phyloP scores from a whole-genome alignment of 805 yeast genomes.

The Hanseniaspora nectarophila region DNA sequence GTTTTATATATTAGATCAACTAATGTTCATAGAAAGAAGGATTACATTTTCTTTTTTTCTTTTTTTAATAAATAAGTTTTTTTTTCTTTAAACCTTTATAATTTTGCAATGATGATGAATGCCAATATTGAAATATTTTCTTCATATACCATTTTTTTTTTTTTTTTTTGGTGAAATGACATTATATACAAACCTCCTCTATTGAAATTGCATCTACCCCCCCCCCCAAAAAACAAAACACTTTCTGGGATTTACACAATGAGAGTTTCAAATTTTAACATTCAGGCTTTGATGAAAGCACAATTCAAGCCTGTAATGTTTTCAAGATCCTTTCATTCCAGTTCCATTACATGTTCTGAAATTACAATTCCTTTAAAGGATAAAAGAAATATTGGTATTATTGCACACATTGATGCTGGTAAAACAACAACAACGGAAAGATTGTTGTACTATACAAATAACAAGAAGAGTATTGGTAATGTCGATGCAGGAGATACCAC shows the following conservation, averaged over 20 bases:
- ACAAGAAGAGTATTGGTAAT: conserved; percentile 69
- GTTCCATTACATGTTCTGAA: not conserved
- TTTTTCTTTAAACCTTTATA: not conserved
- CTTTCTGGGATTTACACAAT: not conserved
- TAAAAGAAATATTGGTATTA: conserved; percentile 82
- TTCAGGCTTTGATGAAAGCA: not conserved
- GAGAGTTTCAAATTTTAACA: not conserved
- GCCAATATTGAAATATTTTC: not conserved
- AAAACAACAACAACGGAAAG: conserved; percentile 96
- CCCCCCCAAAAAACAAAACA: not conserved
- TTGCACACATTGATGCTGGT: conserved; percentile 99
- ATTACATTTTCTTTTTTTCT: not conserved
- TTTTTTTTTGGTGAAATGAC: no score
- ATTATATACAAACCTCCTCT: no score
- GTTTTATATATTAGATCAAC: not conserved
- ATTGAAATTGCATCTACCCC: no score
- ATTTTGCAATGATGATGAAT: not conserved
- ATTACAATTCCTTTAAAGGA: not conserved
- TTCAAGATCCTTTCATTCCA: not conserved
- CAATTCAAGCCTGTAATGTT: not conserved
- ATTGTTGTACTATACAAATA: conserved; percentile 81
- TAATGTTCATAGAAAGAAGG: not conserved
- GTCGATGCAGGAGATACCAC: conserved; percentile 96
- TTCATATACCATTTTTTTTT: no score
- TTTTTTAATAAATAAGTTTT: not conserved